Base-by-base conservation (phyloP, 768 basidiomycete species). In the Artomyces pyxidatus region DNA sequence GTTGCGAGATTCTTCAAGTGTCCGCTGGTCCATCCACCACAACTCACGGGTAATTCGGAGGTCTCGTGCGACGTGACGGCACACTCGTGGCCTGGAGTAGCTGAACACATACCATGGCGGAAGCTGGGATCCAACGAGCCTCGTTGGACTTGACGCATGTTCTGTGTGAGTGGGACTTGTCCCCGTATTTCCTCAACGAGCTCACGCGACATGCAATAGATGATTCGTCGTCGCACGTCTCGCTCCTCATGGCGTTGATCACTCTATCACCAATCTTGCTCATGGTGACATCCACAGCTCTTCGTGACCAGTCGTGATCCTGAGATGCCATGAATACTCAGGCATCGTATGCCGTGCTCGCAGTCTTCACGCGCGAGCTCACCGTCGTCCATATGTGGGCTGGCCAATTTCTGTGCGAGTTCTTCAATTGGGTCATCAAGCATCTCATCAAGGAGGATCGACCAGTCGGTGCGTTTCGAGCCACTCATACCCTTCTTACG, bases 341-440 rank as follows among this genome's bases (percentile, higher is more conserved):
- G 88, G 79, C 88, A 29, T 83, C 86, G 11, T 91, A 91, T 63
- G 85, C 85, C 6, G 83, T 74, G 3, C 70, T 91, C 9, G 76
- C 81, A 2, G 74, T 88, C 3, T 78, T 83, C 53, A 87, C 84
- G 3, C 81, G 89, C 25, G 89, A 92, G 64, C 75, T 85, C 44
- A 67, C 83, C n/a, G 75, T 92, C 61, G 74, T 89, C 52, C 73
- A 80, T 38, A 90, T 91, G 88, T 88, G 88, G 84, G 72, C 73
- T 0, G 89, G 89, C 27, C 89, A 92, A 61, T 61, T 88, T 47
- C 67, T 72, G 3, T 83, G 83, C 28, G 89, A 91, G 61, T 77
- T 62, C 2, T 62, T 86, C 50, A 92, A 89, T 57, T 78, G 74
- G 61, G 60, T 80, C 25, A 59, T 91, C 21, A 92, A 92, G 62